phyloP scores from a whole-genome alignment of 495 filamentous ascomycete genomes.

The Aspergillus saccharolyticus region DNA sequence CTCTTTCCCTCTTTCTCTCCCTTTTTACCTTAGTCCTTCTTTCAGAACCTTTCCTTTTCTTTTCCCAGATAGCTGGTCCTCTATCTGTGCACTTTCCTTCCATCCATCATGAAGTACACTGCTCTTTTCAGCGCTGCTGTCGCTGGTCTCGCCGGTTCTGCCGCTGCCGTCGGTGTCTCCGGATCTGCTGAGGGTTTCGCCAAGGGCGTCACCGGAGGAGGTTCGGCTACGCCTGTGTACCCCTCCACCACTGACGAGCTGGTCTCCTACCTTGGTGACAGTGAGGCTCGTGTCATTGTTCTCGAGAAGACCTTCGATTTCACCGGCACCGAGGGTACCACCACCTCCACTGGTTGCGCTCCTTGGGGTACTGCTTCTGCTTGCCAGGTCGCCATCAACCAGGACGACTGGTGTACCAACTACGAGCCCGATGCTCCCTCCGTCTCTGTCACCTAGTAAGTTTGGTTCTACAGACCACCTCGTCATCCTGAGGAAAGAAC shows the following conservation, averaged over 20 bases:
- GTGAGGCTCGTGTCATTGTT: conserved; percentile 34
- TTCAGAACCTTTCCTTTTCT: conserved; percentile 2
- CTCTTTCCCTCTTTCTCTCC: not conserved
- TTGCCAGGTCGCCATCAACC: conserved; percentile 51
- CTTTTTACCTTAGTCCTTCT: conserved; percentile 9
- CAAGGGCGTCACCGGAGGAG: conserved; percentile 38
- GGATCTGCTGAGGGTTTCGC: conserved; percentile 41
- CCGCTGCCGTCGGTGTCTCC: conserved; percentile 25
- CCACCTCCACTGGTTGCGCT: conserved; percentile 40
- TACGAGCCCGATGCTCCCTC: conserved; percentile 32
- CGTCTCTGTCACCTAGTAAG: conserved; percentile 36
- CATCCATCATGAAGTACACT: conserved; percentile 17
- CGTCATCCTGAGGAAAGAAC: not conserved
- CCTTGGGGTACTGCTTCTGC: conserved; percentile 39
- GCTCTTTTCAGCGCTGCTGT: conserved; percentile 12
- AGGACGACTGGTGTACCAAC: conserved; percentile 44
- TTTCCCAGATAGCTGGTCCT: conserved; percentile 14
- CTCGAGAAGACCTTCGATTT: conserved; percentile 42
- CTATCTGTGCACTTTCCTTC: conserved; percentile 3
- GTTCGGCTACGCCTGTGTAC: conserved; percentile 34
- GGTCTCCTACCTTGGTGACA: conserved; percentile 40
- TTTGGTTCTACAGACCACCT: not conserved
- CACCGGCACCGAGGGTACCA: conserved; percentile 38
- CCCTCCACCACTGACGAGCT: conserved; percentile 36
- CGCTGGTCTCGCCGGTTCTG: conserved; percentile 16